Conservation (phyloP, 1,284 basidiomycete genomes). For the Boletus calvinii region DNA sequence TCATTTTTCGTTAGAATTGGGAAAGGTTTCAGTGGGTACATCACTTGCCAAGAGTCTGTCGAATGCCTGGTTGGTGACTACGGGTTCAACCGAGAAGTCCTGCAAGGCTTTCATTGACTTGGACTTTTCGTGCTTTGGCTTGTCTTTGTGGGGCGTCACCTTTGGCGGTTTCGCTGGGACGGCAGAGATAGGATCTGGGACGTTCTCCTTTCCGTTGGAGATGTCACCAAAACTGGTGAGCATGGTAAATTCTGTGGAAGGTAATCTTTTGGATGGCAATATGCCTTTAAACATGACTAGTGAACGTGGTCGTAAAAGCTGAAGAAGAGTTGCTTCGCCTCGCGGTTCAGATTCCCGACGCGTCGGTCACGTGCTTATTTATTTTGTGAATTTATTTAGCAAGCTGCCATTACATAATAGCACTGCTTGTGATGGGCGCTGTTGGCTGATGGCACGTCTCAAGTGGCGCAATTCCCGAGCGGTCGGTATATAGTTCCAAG, state of each 20-base stretch:
- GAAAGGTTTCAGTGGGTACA: neutral
- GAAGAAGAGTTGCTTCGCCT: neutral
- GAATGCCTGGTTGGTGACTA: slow-evolving; percentile 61
- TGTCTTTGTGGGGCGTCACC: slow-evolving; percentile 35
- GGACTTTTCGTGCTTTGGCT: slow-evolving; percentile 39
- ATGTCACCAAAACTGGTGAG: slow-evolving; percentile 53
- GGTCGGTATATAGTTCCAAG: slow-evolving; percentile 36
- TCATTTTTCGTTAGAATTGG: slow-evolving; percentile 1
- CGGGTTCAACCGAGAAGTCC: slow-evolving; percentile 38
- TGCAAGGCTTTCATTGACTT: slow-evolving; percentile 38
- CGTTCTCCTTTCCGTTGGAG: slow-evolving; percentile 64
- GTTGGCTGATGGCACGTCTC: slow-evolving; percentile 2
- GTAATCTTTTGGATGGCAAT: slow-evolving; percentile 60
- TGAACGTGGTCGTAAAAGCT: slow-evolving; percentile 5
- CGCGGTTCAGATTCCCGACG: slow-evolving; percentile 34
- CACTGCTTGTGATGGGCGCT: slow-evolving; percentile 24
- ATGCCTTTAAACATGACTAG: slow-evolving; percentile 71
- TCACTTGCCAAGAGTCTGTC: slow-evolving; percentile 65
- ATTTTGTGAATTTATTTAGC: slow-evolving; percentile 24
- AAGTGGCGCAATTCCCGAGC: slow-evolving; percentile 35
- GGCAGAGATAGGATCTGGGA: slow-evolving; percentile 36
- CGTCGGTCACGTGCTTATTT: slow-evolving; percentile 35
- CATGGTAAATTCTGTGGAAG: slow-evolving; percentile 70
- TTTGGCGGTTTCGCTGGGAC: slow-evolving; percentile 28
- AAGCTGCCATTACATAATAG: slow-evolving; percentile 21